phyloP scores from a whole-genome alignment of 495 filamentous ascomycete genomes.

The Penicillium taxi region DNA sequence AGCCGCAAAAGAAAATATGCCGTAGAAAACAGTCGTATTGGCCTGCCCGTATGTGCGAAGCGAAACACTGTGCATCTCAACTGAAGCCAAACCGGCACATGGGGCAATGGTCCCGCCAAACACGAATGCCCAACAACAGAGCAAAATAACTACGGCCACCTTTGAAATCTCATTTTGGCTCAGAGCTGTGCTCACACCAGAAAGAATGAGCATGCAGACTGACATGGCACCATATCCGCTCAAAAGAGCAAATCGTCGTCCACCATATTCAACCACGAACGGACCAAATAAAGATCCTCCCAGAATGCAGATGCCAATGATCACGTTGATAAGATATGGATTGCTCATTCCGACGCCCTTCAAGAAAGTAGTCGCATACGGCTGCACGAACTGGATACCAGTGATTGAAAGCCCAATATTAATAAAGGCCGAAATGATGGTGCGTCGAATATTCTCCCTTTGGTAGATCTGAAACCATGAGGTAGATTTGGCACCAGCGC shows the following conservation, averaged over 20 bases:
- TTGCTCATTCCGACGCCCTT: slow-evolving; percentile 19
- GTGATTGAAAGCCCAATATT: slow-evolving; percentile 22
- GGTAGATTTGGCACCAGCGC: neutral
- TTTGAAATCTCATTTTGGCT: slow-evolving; percentile 4
- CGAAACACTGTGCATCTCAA: slow-evolving; percentile 26
- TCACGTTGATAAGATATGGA: slow-evolving; percentile 24
- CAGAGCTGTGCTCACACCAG: slow-evolving; percentile 16
- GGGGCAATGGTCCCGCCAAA: slow-evolving; percentile 24
- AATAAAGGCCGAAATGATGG: slow-evolving; percentile 16
- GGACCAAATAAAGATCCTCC: slow-evolving; percentile 19
- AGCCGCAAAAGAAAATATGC: slow-evolving; percentile 22
- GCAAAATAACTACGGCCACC: slow-evolving; percentile 17
- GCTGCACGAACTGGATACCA: slow-evolving; percentile 24
- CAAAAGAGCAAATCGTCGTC: slow-evolving; percentile 19
- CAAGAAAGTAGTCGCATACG: slow-evolving; percentile 22
- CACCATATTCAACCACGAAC: slow-evolving; percentile 20
- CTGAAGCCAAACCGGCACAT: slow-evolving; percentile 12
- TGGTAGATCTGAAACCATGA: slow-evolving; percentile 20
- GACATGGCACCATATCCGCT: slow-evolving; percentile 19
- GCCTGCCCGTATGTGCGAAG: slow-evolving; percentile 28
- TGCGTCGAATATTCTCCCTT: slow-evolving; percentile 15
- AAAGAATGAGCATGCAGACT: slow-evolving; percentile 23
- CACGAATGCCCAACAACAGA: slow-evolving; percentile 24
- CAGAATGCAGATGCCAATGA: slow-evolving; percentile 23
- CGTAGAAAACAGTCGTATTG: slow-evolving; percentile 18